Evolutionary conservation across 106 monocot genomes (phyloP).

Genomic region (Alisma plantagoaquatica): DNA sequence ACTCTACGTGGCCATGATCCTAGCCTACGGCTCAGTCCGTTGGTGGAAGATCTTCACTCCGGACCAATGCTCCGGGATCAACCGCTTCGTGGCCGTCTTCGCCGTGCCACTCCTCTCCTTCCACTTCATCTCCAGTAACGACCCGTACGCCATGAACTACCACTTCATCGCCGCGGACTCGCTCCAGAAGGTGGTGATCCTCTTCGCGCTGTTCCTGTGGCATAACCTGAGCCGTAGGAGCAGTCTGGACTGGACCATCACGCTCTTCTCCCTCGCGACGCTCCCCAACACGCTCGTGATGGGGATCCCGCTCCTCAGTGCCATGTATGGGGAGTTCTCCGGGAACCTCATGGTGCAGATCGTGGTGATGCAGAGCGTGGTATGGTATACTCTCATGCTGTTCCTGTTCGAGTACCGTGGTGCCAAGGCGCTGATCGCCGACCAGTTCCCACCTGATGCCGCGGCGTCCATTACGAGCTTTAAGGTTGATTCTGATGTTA

Average conservation of each 20-base stretch:
- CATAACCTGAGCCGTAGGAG: conserved; percentile 8
- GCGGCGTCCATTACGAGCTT: conserved; percentile 36
- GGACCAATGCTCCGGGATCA: conserved; percentile 59
- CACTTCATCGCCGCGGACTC: conserved; percentile 55
- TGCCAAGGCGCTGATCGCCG: conserved; percentile 31
- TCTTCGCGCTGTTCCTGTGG: conserved; percentile 28
- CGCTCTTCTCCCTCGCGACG: conserved; percentile 44
- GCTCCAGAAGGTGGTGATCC: conserved; percentile 42
- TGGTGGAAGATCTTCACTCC: conserved; percentile 55
- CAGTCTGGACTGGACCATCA: conserved; percentile 43
- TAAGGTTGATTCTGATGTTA: conserved; percentile 44
- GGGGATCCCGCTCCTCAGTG: conserved; percentile 44
- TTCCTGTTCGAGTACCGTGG: conserved; percentile 50
- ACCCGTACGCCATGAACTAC: conserved; percentile 39
- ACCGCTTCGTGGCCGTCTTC: conserved; percentile 45
- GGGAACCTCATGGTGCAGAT: conserved; percentile 41
- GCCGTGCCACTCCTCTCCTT: conserved; percentile 52
- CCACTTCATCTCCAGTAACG: conserved; percentile 41
- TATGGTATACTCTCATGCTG: conserved; percentile 49
- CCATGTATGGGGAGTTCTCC: conserved; percentile 45
- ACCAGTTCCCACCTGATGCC: conserved; percentile 31
- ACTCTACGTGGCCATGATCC: conserved; percentile 45
- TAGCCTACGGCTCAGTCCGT: conserved; percentile 35
- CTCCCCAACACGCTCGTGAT: conserved; percentile 54
- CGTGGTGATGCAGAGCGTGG: conserved; percentile 39